phyloP scores from a whole-genome alignment of 2,329 filamentous ascomycete genomes.

The Exophiala dermatitidis region DNA sequence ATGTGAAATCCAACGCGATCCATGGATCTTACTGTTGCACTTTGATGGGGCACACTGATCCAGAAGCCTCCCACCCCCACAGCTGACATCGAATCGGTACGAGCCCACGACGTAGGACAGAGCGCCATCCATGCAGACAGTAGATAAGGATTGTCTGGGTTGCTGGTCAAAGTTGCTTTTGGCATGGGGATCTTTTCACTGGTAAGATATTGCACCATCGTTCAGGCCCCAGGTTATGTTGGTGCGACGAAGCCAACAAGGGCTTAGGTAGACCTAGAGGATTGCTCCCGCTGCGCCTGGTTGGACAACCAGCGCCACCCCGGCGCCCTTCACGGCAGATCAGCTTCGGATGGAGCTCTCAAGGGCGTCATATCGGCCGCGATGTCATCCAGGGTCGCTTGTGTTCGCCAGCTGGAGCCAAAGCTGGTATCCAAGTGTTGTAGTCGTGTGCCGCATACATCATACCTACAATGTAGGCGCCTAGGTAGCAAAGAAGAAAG shows the following conservation, averaged over 20 bases:
- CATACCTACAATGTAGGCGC: too few species aligned
- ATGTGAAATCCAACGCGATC: too few species aligned
- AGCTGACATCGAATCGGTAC: too few species aligned
- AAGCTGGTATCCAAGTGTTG: not conserved
- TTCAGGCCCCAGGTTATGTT: not conserved
- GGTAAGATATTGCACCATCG: conserved; percentile 7
- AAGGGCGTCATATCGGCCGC: not conserved
- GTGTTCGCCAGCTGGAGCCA: not conserved
- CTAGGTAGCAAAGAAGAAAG: too few species aligned
- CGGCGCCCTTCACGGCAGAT: not conserved
- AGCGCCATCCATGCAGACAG: too few species aligned
- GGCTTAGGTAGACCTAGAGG: not conserved
- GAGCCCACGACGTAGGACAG: too few species aligned
- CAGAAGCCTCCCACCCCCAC: too few species aligned
- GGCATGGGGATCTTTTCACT: not conserved
- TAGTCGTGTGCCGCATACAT: not conserved
- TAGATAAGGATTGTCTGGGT: too few species aligned
- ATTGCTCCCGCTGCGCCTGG: not conserved
- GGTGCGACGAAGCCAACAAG: not conserved
- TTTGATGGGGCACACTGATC: too few species aligned
- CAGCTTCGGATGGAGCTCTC: not conserved
- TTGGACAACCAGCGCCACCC: not conserved
- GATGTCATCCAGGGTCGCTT: not conserved
- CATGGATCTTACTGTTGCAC: too few species aligned
- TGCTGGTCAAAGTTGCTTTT: not conserved